Evolutionary conservation across 2,329 filamentous ascomycete genomes (phyloP).

Genomic region (Trichophyton schoenleinii): DNA sequence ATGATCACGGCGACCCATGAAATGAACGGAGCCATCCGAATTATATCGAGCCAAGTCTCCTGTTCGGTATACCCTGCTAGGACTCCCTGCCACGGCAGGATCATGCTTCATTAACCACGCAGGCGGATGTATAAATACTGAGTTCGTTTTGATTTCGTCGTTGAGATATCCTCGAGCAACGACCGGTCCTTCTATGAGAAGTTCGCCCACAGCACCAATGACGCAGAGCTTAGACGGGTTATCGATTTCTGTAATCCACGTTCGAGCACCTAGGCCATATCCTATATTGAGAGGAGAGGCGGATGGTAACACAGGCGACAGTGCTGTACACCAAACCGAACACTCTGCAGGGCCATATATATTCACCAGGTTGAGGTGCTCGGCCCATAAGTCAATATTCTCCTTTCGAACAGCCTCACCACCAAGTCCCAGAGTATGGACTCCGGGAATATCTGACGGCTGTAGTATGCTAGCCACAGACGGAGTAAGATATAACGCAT

Average conservation of each 20-base stretch:
- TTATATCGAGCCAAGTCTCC: constrained; percentile 18
- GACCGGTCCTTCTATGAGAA: constrained; percentile 28
- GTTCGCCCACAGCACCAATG: constrained; percentile 19
- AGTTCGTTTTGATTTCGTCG: constrained; percentile 24
- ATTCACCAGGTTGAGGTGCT: constrained; percentile 25
- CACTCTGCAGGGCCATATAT: constrained; percentile 31
- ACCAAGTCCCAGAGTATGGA: constrained; percentile 22
- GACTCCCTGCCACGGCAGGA: neutral
- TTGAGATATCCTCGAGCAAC: constrained; percentile 32
- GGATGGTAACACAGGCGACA: neutral
- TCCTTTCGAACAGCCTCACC: constrained; percentile 16
- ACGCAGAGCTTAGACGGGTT: constrained; percentile 14
- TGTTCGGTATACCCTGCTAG: constrained; percentile 44
- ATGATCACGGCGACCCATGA: constrained; percentile 6
- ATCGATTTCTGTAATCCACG: constrained; percentile 21
- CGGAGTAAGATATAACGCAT: constrained; percentile 44
- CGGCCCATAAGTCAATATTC: constrained; percentile 25
- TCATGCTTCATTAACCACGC: constrained; percentile 38
- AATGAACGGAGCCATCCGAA: constrained; percentile 13
- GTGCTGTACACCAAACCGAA: constrained; percentile 21
- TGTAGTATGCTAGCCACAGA: constrained; percentile 36
- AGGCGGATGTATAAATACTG: constrained; percentile 23
- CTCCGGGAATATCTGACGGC: constrained; percentile 26
- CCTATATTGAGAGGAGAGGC: constrained; percentile 10
- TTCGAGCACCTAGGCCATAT: constrained; percentile 8